These are phyloP conservation scores for Vigna radiata DNA, from an alignment of 306 rosid genomes.

Conservation along the genomic window DNA sequence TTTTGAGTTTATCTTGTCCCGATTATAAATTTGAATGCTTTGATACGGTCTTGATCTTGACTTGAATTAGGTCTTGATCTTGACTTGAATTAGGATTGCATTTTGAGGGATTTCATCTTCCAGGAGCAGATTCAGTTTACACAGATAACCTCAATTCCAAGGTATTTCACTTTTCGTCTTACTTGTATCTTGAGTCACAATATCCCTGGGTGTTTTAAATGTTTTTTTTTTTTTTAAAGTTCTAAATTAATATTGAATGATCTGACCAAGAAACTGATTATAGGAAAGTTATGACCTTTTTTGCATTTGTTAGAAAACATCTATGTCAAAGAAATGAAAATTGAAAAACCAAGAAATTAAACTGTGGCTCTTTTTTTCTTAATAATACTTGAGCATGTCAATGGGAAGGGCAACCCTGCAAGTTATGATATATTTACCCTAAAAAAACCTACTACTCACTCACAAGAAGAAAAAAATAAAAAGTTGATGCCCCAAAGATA, in stretches of 20 bases:
- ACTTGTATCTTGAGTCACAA: background rate
- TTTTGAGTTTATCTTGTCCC: background rate
- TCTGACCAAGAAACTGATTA: background rate
- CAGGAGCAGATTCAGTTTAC: conserved; percentile 11
- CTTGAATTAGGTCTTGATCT: conserved; percentile 8
- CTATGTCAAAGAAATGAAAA: background rate
- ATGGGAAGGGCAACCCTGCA: conserved; percentile 10
- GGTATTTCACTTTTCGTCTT: conserved; percentile 18
- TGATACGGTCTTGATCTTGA: background rate
- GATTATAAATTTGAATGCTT: background rate
- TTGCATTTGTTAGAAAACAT: background rate
- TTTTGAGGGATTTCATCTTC: conserved; percentile 18
- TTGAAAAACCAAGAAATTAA: background rate
- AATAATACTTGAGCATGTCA: conserved; percentile 3
- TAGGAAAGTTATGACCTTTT: background rate
- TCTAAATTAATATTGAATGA: background rate
- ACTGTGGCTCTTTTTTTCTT: background rate
- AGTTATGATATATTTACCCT: background rate
- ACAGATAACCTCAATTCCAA: background rate
- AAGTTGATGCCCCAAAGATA: background rate
- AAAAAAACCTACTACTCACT: background rate
- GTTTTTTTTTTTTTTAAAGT: background rate
- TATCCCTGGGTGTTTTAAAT: background rate
- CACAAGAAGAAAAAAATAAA: conserved; percentile 2
- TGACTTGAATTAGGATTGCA: conserved; percentile 5